These are phyloP conservation scores for Houttuynia cordata DNA, from an alignment of 164 flowering plant species.

Conservation along the genomic window DNA sequence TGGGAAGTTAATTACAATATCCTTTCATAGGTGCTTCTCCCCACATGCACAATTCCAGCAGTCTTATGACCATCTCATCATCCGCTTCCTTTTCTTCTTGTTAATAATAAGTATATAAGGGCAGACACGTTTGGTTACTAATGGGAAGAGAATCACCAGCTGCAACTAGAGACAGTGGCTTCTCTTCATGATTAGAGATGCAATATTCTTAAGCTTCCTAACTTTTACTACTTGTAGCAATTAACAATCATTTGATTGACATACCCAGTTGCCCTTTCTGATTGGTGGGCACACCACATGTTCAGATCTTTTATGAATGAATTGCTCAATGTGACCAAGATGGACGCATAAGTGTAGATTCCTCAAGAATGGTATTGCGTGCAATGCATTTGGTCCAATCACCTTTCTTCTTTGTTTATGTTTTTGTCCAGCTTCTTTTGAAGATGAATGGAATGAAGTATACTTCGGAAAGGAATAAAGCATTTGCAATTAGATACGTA, in stretches of 20 bases:
- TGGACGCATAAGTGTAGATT: no score
- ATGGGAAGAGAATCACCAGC: background rate
- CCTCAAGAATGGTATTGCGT: no score
- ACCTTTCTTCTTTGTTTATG: no score
- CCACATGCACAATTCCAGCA: background rate
- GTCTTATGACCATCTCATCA: background rate
- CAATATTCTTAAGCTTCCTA: background rate
- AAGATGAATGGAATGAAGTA: no score
- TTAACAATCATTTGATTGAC: background rate
- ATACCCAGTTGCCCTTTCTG: background rate
- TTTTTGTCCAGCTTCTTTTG: no score
- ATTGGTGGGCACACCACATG: no score
- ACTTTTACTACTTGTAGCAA: background rate
- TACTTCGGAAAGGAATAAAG: no score
- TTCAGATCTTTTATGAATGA: no score
- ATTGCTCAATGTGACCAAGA: no score
- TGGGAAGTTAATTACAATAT: background rate
- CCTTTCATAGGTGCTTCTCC: background rate
- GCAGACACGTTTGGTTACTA: background rate
- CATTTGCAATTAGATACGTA: no score
- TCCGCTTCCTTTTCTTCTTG: background rate
- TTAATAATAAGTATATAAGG: no score
- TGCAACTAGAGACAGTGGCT: background rate
- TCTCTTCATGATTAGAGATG: background rate
- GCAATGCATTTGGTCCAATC: no score